Evolutionary conservation across 2,329 filamentous ascomycete species (phyloP).

Genomic region (Byssothecium circinans): DNA sequence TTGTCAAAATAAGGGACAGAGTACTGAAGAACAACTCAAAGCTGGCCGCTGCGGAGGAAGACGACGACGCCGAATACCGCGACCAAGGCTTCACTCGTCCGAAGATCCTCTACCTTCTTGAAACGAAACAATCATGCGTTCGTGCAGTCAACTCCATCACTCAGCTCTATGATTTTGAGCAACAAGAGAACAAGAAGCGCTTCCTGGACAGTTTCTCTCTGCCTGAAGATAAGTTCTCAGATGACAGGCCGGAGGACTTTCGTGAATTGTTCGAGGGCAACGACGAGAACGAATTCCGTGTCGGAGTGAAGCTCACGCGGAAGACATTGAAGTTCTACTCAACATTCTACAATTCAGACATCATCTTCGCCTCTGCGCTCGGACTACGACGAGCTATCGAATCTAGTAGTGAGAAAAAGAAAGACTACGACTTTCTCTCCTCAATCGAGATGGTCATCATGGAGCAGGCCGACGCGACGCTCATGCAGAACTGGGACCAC

Average conservation of each 20-base stretch:
- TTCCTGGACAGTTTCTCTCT: slow-evolving; percentile 83
- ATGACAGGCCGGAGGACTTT: slow-evolving; percentile 83
- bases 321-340: slow-evolving; percentile 95
- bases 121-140: slow-evolving; percentile 84
- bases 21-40: slow-evolving; percentile 91
- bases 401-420: slow-evolving; percentile 64
- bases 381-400: slow-evolving; percentile 90
- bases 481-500: slow-evolving; percentile 99
- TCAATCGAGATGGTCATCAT: slow-evolving; percentile 89
- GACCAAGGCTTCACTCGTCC: slow-evolving; percentile 96
- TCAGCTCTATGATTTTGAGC: slow-evolving; percentile 75
- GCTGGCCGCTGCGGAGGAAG: slow-evolving; percentile 66
- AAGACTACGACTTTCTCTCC: slow-evolving; percentile 88
- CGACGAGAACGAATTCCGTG: slow-evolving; percentile 93
- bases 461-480: slow-evolving; percentile 87
- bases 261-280: slow-evolving; percentile 88
- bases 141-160: slow-evolving; percentile 77
- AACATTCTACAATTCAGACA: slow-evolving; percentile 94
- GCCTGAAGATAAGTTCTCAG: slow-evolving; percentile 67
- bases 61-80: slow-evolving; percentile 68
- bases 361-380: slow-evolving; percentile 87
- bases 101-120: slow-evolving; percentile 87
- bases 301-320: slow-evolving; percentile 95
- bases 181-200: slow-evolving; percentile 91
- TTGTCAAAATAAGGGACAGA: slow-evolving; percentile 88